Evolutionary conservation across 2,329 filamentous ascomycete species (phyloP).

Genomic region (Aureobasidium namibiae): DNA sequence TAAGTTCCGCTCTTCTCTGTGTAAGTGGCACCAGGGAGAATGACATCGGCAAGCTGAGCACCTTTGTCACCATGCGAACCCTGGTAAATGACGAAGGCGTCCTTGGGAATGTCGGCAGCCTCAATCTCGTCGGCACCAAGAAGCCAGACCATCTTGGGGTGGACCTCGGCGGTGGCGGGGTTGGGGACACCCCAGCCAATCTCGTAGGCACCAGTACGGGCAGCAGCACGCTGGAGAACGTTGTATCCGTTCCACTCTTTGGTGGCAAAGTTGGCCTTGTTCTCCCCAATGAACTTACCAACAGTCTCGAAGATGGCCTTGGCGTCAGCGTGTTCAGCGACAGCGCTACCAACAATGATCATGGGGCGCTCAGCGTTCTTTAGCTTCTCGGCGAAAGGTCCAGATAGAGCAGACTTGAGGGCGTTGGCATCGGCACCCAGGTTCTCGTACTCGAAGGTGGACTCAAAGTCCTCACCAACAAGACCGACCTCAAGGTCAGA

Average conservation of each 20-base stretch:
- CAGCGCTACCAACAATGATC: slow-evolving; percentile 90
- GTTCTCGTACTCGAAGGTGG: slow-evolving; percentile 92
- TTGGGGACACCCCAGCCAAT: slow-evolving; percentile 89
- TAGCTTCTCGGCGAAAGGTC: slow-evolving; percentile 88
- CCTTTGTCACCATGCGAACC: slow-evolving; percentile 94
- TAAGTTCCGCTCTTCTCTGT: slow-evolving; percentile 96
- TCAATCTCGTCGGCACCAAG: slow-evolving; percentile 89
- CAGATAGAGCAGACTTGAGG: slow-evolving; percentile 76
- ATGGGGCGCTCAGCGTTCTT: slow-evolving; percentile 81
- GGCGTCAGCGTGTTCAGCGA: slow-evolving; percentile 82
- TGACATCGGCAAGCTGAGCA: slow-evolving; percentile 84
- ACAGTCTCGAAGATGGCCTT: slow-evolving; percentile 91
- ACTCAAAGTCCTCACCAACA: slow-evolving; percentile 83
- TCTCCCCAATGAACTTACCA: slow-evolving; percentile 86
- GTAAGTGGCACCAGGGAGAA: slow-evolving; percentile 90
- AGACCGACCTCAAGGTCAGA: slow-evolving; percentile 90
- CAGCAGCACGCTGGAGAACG: slow-evolving; percentile 86
- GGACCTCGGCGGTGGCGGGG: slow-evolving; percentile 68
- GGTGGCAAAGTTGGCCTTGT: slow-evolving; percentile 78
- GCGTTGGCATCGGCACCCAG: slow-evolving; percentile 71
- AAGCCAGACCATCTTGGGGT: slow-evolving; percentile 93
- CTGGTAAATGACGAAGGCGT: slow-evolving; percentile 95
- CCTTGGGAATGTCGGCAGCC: slow-evolving; percentile 81
- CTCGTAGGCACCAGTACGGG: slow-evolving; percentile 87
- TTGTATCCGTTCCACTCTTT: slow-evolving; percentile 97